A percentile compares a stretch with the other conserved stretches of the same genome.
phyloP scores from a whole-genome alignment of 768 basidiomycete genomes.

The Mycena vulgaris region DNA sequence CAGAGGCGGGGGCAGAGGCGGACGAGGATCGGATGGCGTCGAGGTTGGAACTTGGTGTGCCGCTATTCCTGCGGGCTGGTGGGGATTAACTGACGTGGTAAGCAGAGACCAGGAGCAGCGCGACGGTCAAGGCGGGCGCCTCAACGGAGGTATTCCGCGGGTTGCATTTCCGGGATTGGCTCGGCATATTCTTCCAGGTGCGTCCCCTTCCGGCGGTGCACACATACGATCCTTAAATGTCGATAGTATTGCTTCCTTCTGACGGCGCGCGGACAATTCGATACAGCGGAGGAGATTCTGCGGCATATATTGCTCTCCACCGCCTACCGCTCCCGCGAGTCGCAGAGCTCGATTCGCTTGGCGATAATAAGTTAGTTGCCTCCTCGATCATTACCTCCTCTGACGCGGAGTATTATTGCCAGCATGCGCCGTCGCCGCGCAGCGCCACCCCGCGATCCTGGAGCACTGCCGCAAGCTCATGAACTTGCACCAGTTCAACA shows the following conservation, averaged over 20 bases:
- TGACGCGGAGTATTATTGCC: conserved; percentile 9
- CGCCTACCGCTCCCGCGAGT: conserved; percentile 73
- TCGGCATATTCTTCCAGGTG: conserved; percentile 89
- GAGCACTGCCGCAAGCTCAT: conserved; percentile 86
- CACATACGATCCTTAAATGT: conserved; percentile 1
- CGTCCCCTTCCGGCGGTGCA: not conserved
- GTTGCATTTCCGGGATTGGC: conserved; percentile 88
- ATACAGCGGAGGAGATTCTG: conserved; percentile 81
- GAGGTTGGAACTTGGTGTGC: conserved; percentile 36
- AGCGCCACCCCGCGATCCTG: conserved; percentile 70
- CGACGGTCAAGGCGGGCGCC: conserved; percentile 63
- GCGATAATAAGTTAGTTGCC: conserved; percentile 78
- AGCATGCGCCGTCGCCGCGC: conserved; percentile 83
- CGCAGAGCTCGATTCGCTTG: conserved; percentile 81
- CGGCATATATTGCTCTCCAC: conserved; percentile 83
- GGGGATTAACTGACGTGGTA: not conserved
- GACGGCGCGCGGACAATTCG: conserved; percentile 74
- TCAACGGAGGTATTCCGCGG: conserved; percentile 84
- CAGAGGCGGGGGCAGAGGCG: conserved; percentile 21
- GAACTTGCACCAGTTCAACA: conserved; percentile 85
- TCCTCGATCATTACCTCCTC: too few relatives aligned
- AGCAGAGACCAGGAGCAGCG: conserved; percentile 61
- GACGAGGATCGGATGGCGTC: conserved; percentile 36
- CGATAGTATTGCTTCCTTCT: conserved; percentile 83
- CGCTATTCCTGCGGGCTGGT: not conserved